phyloP scores from a whole-genome alignment of 2,329 filamentous ascomycete genomes.

The Trichophyton verrucosum region DNA sequence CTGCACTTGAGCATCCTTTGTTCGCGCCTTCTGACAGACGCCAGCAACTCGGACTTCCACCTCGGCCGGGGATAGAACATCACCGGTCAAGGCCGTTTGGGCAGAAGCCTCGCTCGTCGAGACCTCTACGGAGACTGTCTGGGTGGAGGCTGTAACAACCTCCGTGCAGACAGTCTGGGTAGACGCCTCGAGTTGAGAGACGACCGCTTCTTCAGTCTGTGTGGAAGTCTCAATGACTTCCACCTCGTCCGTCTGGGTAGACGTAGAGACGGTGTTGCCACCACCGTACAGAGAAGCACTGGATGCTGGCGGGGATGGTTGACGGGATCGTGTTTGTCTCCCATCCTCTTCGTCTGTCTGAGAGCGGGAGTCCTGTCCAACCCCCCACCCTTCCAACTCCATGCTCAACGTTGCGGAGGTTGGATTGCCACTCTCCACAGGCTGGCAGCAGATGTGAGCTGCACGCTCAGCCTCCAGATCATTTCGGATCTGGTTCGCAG shows the following conservation, averaged over 20 bases:
- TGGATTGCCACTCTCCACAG: background rate
- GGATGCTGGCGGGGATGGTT: background rate
- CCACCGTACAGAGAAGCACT: constrained; percentile 5
- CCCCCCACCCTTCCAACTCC: constrained; percentile 4
- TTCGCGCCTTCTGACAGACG: background rate
- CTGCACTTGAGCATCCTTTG: constrained; percentile 10
- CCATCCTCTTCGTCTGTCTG: constrained; percentile 2
- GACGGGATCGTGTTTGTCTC: background rate
- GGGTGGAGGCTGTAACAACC: constrained; percentile 5
- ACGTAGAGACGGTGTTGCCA: constrained; percentile 2
- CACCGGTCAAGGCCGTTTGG: constrained; percentile 3
- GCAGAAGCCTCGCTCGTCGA: background rate
- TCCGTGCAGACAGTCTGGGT: constrained; percentile 5
- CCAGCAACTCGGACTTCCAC: constrained; percentile 6
- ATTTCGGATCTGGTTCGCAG: constrained; percentile 4
- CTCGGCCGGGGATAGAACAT: constrained; percentile 4
- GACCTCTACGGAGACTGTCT: constrained; percentile 6
- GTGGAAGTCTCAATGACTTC: constrained; percentile 7
- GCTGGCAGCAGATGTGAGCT: background rate
- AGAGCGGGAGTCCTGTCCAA: background rate
- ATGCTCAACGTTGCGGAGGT: background rate
- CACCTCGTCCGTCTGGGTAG: constrained; percentile 3
- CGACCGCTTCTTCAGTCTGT: constrained; percentile 6
- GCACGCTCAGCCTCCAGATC: constrained; percentile 6
- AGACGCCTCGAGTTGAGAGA: background rate